These are phyloP conservation scores for Monosporascus sp. DNA, from an alignment of 2,329 filamentous ascomycete species.

Conservation along the genomic window DNA sequence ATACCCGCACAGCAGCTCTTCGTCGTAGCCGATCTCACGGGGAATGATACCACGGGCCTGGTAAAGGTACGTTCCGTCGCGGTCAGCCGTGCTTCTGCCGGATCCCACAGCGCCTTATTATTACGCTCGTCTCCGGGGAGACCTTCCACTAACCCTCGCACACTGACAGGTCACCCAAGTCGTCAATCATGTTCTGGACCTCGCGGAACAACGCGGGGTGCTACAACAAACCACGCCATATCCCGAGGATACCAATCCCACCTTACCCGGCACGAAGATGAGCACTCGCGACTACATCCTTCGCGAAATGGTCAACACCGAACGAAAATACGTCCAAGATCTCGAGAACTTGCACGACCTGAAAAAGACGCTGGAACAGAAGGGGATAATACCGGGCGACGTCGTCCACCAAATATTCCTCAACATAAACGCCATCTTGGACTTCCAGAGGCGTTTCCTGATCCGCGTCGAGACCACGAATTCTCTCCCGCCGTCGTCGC, in stretches of 20 bases:
- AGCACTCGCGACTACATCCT: slow-evolving; percentile 81
- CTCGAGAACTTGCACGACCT: slow-evolving; percentile 88
- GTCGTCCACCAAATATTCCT: slow-evolving; percentile 91
- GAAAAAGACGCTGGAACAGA: slow-evolving; percentile 85
- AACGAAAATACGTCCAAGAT: slow-evolving; percentile 97
- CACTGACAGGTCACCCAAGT: slow-evolving; percentile 70
- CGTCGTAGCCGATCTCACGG: slow-evolving; percentile 85
- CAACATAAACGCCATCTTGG: slow-evolving; percentile 89
- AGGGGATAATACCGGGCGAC: slow-evolving; percentile 82
- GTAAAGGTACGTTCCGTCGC: slow-evolving; percentile 63
- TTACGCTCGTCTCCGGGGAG: slow-evolving; percentile 3
- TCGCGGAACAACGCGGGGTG: slow-evolving; percentile 72
- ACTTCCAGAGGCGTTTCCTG: slow-evolving; percentile 91
- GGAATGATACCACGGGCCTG: slow-evolving; percentile 93
- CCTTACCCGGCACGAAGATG: slow-evolving; percentile 60
- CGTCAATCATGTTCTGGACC: slow-evolving; percentile 86
- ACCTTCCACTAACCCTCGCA: slow-evolving; percentile 2
- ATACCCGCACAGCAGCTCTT: slow-evolving; percentile 81
- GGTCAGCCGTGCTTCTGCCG: not conserved
- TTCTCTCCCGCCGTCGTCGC: slow-evolving; percentile 66
- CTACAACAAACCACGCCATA: slow-evolving; percentile 58
- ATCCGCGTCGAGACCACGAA: slow-evolving; percentile 96
- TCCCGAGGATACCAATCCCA: slow-evolving; percentile 46
- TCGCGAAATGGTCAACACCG: slow-evolving; percentile 86
- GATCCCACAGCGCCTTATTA: slow-evolving; percentile 1